Conservation (phyloP, 768 basidiomycete species). For the Mycena amicta region DNA sequence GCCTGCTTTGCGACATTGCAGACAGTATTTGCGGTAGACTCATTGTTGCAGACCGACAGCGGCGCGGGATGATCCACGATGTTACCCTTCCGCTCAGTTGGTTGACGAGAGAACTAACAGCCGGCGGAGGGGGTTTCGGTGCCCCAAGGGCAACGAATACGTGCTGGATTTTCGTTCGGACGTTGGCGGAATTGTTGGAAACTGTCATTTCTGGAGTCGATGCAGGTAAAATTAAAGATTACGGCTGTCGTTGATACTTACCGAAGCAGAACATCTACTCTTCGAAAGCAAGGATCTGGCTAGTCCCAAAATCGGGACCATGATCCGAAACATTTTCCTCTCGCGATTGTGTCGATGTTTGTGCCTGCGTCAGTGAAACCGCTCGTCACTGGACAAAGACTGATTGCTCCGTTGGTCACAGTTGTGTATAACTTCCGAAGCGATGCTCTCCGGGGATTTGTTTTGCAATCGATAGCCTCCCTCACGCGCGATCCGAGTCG, state of each 20-base stretch:
- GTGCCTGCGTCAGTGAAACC: neutral
- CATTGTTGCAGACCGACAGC: conserved; percentile 36
- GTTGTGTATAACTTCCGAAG: conserved; percentile 1
- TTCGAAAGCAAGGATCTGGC: conserved; percentile 27
- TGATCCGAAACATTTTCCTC: conserved; percentile 41
- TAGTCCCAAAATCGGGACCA: conserved; percentile 11
- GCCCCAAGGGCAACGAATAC: conserved; percentile 9
- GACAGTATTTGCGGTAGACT: conserved; percentile 49
- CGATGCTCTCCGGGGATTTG: neutral
- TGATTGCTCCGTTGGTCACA: too few relatives aligned
- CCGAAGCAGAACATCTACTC: conserved; percentile 31
- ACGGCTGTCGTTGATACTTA: neutral
- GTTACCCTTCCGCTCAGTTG: conserved; percentile 59
- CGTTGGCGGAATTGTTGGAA: conserved; percentile 29
- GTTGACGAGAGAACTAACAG: conserved; percentile 35
- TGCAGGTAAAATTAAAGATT: conserved; percentile 24
- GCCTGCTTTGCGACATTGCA: conserved; percentile 52
- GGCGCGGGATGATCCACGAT: conserved; percentile 38
- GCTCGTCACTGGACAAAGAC: too few relatives aligned
- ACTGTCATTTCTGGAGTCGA: conserved; percentile 31
- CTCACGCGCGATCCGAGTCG: neutral
- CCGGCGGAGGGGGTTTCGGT: conserved; percentile 9
- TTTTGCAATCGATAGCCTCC: neutral
- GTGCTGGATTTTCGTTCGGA: conserved; percentile 17
- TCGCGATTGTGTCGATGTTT: conserved; percentile 43